Percentiles rank a stretch among this genome's conserved stretches.
These are phyloP conservation scores for Avena atlantica DNA, from an alignment of 176 grass and related monocot species.

Conservation along the genomic window DNA sequence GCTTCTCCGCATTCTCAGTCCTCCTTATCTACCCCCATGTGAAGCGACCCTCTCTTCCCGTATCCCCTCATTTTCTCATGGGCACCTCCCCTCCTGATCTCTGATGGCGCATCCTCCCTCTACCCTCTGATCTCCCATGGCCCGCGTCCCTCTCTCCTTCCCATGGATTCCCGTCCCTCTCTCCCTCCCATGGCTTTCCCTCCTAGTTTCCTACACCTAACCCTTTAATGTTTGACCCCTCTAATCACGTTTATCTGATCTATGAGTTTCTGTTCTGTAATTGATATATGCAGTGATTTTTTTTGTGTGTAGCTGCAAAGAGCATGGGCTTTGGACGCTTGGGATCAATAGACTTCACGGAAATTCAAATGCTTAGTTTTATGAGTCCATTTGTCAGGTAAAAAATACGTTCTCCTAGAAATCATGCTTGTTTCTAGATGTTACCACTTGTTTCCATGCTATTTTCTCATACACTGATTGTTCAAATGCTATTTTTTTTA, in stretches of 20 bases:
- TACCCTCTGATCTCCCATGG: background rate
- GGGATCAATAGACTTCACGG: background rate
- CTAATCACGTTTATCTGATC: background rate
- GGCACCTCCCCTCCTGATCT: background rate
- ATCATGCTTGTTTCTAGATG: background rate
- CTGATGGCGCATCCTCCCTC: background rate
- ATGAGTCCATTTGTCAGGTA: background rate
- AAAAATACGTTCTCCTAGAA: background rate
- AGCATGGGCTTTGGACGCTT: background rate
- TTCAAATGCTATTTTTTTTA: background rate
- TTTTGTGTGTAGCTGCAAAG: background rate
- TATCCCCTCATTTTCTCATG: background rate
- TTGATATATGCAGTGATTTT: background rate
- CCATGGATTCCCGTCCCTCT: background rate
- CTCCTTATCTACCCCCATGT: too few species aligned
- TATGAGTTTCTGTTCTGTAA: background rate
- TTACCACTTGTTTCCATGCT: background rate
- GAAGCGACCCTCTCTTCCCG: too few species aligned
- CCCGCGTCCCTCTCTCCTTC: background rate
- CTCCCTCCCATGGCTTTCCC: background rate
- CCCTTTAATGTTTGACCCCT: background rate
- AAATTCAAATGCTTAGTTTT: background rate
- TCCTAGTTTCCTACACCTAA: background rate
- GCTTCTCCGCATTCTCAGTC: too few species aligned
- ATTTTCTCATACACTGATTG: background rate